Base-by-base conservation (phyloP, 2,329 filamentous ascomycete species). In the Huntiella bhutanensis region DNA sequence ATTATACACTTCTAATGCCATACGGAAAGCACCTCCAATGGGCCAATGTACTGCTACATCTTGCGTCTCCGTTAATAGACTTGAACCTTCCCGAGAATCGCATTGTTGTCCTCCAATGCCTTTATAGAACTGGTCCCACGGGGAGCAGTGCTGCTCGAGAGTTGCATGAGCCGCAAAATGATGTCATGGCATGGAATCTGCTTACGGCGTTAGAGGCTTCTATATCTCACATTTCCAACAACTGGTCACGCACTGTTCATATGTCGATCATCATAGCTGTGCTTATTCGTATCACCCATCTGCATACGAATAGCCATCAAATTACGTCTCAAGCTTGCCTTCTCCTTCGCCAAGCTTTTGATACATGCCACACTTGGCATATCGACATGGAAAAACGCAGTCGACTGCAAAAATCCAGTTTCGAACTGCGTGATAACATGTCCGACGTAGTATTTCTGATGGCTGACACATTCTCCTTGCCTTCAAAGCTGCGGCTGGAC, bases 1-100 rank as follows among this genome's bases (percentile, higher is more conserved):
- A 70, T 43, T 60, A 65, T 0, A 64, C 77, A n/a, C 60, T 62
- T 0, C 54, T 64, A 0, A 51, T 79, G 2, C 63, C 68, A 0
- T 54, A 67, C 1, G 73, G 73, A 0, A 49, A 61, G 13, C 53
- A 56, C 1, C 56, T 75, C 5, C 69, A 73, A 44, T 79, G 73
- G 68, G 53, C 61, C 5, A 78, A 76, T 45, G 65, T 80, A 2
- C 54, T 74, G 0, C 53, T 61, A 1, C 66, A 77, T 52, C 55
- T 80, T 3, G 55, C 58, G 0, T 58, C 60, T 1, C 65, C 68
- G 0, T 59, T 59, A 1, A 45, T 80, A 0, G 66, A 73, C 39
- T 67, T 74, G 33, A 68, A 65, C 10, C 67, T 67, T 37, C 49
- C 59, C 0, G 68, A 73, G 37, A 68, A 69, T 0, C 57, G 58